phyloP scores from a whole-genome alignment of 768 basidiomycete genomes.

The Kwoniella sp. region DNA sequence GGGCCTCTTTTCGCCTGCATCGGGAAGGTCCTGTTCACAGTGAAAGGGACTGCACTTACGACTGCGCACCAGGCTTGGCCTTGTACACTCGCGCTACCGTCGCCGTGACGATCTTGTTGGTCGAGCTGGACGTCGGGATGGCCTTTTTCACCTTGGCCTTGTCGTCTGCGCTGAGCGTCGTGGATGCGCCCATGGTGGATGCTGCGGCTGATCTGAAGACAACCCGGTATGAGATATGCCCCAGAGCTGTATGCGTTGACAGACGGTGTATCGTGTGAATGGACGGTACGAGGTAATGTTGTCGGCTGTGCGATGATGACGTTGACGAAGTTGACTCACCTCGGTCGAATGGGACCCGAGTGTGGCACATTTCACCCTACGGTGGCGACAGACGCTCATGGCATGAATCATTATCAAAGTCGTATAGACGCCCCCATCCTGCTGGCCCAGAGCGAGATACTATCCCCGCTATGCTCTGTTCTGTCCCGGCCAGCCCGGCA shows the following conservation, averaged over 20 bases:
- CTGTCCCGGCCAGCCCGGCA: conserved; percentile 52
- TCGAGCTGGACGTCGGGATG: conserved; percentile 53
- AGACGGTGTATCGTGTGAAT: too few relatives aligned
- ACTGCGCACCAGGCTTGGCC: conserved; percentile 52
- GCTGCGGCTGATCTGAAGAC: background rate
- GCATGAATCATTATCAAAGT: too few relatives aligned
- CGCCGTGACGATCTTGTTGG: conserved; percentile 74
- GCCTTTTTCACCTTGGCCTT: conserved; percentile 69
- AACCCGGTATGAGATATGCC: too few relatives aligned
- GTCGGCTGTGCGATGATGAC: too few relatives aligned
- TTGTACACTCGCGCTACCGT: conserved; percentile 84
- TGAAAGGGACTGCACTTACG: conserved; percentile 28
- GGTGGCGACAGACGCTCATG: background rate
- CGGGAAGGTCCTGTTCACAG: too few relatives aligned
- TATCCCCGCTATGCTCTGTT: conserved; percentile 9
- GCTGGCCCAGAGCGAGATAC: too few relatives aligned
- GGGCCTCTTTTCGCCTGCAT: background rate
- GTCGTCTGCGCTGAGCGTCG: conserved; percentile 56
- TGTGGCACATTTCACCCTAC: background rate
- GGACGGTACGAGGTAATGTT: too few relatives aligned
- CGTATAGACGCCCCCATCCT: too few relatives aligned
- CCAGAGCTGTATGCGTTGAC: too few relatives aligned
- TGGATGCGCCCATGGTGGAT: conserved; percentile 8
- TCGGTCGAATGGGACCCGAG: too few relatives aligned
- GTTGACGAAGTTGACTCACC: too few relatives aligned